phyloP scores from a whole-genome alignment of 75 land plant species.

The Picea glauca region DNA sequence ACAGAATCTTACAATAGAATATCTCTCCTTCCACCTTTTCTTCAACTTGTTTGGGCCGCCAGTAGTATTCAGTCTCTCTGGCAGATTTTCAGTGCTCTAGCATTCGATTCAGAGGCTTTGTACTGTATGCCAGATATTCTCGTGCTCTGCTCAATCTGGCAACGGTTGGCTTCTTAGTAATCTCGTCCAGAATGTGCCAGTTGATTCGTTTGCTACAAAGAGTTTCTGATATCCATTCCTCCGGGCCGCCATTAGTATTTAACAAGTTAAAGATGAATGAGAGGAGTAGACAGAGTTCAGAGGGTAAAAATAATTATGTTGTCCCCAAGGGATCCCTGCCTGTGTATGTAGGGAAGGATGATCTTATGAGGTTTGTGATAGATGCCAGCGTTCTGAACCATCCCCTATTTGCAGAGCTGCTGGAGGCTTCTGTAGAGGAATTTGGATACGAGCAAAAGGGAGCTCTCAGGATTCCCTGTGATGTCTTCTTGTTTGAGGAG shows the following conservation, averaged over 20 bases:
- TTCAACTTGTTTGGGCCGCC: too few species aligned
- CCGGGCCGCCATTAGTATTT: neutral
- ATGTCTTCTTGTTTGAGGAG: constrained; percentile 18
- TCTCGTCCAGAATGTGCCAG: neutral
- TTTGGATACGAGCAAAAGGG: constrained; percentile 38
- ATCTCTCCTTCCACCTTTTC: too few species aligned
- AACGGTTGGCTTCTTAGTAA: neutral
- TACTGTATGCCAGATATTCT: too few species aligned
- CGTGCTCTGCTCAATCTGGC: neutral
- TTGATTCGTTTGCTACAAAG: neutral
- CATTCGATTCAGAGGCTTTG: too few species aligned
- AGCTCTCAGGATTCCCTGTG: constrained; percentile 33
- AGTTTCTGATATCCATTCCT: neutral
- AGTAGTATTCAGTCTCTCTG: too few species aligned
- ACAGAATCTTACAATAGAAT: too few species aligned
- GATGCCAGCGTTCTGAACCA: constrained; percentile 24
- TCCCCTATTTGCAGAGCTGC: constrained; percentile 17
- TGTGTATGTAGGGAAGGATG: constrained; percentile 37
- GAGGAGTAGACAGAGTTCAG: neutral
- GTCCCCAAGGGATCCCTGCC: constrained; percentile 28
- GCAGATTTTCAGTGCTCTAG: too few species aligned
- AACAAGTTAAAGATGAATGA: neutral
- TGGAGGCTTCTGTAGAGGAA: constrained; percentile 32
- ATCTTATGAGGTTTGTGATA: constrained; percentile 20
- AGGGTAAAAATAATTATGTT: neutral